Base-by-base conservation (phyloP, 1,139 yeast species). In the Candida gigantensis region DNA sequence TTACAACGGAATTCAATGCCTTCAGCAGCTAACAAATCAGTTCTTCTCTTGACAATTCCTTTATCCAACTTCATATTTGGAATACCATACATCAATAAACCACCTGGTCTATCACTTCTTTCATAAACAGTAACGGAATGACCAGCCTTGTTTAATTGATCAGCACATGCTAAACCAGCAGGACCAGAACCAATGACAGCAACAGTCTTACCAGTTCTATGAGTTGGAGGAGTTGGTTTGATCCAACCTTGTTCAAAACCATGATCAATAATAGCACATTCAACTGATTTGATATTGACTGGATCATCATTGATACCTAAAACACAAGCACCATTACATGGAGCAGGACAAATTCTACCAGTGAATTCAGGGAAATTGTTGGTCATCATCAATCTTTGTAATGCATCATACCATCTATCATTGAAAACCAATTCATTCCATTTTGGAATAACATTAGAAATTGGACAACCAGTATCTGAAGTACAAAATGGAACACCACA, bases 401-500 rank as follows among this genome's bases (percentile, higher is more conserved):
- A 74, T 16, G 98, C 98, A 55, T 88, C 92, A 58, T 73, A 82
- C 97, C 97, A 92, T 60, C 92, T 83, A 64, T 89, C 94, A 64
- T 89, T 80, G 79, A 89, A 92, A 23, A 92, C 96, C 53, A 92
- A 78, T 61, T 90, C 97, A 61, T 92, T 92, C 94, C 97, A 92
- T 67, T 90, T 90, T 49, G 98, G 98, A 71, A 92, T 92, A 51
- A 90, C 82, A 65, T 92, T 92, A 42, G 97, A 89, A 50, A 92
- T 85, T 42, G 98, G 98, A 70, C 98, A 92, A 45, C 98, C 98
- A 34, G 96, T 85, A 62, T 92, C 97, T 29, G 96, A 84, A 57
- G 94, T 95, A 73, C 98, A 92, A 79, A 90, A 92, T 43, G 98
- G 98, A 53, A 92, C 95, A 71, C 98, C 98, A 73, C 98, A 92